A percentile compares a stretch with the other conserved stretches of the same genome.
These are phyloP conservation scores for Dendrobium chrysotoxum DNA, from an alignment of 106 monocot species.

Conservation along the genomic window DNA sequence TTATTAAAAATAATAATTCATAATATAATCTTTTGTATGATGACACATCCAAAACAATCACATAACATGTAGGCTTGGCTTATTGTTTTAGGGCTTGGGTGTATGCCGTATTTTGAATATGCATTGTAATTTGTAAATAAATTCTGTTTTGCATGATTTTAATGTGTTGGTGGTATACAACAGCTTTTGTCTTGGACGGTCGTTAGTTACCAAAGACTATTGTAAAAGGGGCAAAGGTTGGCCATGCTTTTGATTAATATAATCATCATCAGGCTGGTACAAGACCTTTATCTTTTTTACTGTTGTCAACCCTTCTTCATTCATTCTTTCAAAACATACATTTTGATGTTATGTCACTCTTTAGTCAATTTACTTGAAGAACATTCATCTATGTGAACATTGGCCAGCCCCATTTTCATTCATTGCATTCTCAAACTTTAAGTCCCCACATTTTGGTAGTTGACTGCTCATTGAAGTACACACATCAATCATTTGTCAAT, in stretches of 20 bases:
- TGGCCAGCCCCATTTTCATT: not conserved
- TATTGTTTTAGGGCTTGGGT: not conserved
- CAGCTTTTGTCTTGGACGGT: not conserved
- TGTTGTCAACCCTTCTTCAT: not conserved
- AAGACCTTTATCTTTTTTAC: not conserved
- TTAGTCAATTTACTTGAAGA: not conserved
- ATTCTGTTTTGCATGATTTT: not conserved
- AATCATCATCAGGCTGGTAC: not conserved
- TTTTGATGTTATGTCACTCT: not conserved
- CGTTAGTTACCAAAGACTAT: not conserved
- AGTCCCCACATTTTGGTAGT: not conserved
- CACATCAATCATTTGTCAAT: not conserved
- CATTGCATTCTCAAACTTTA: not conserved
- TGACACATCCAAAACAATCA: not conserved
- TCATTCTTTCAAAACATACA: not conserved
- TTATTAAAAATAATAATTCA: not conserved
- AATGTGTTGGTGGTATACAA: not conserved
- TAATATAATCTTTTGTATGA: not conserved
- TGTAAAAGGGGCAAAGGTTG: not conserved
- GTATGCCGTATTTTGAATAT: not conserved
- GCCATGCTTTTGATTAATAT: not conserved
- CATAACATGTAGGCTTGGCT: not conserved
- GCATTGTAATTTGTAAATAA: not conserved
- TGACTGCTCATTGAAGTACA: no score
- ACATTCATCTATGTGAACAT: not conserved